Base-by-base conservation (phyloP, 257 asterid genomes). In the Nyctanthes arbortristis region DNA sequence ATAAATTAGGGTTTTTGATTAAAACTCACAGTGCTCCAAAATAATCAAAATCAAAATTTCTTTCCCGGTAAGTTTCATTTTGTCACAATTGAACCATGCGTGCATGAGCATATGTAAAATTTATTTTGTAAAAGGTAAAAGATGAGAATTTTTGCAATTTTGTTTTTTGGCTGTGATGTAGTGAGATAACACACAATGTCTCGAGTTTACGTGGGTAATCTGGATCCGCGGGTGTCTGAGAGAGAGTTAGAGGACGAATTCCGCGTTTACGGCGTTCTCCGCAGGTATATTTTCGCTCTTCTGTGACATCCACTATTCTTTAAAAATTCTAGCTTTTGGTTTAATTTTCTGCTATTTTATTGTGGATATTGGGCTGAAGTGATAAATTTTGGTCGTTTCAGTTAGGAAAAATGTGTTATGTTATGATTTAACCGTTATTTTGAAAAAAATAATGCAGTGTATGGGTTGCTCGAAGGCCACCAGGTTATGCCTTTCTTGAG, bases 391-490 rank as follows among this genome's bases (percentile, higher is more conserved):
- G 30, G 11, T 52, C 7, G 59, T 7, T 22, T 52, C 24, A 24
- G 59, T 52, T 22, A n/a, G 30, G 13, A 22, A 24, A 52, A 24
- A 7, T 52, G 30, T 52, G 59, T 9, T 7, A 22, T 49, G 16
- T 9, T 22, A 2, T 22, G 30, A 1, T 52, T 22, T 52, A 31
- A 24, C 16, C 6, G 10, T 24, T 52, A 2, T 22, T 7, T 8
- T 52, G 59, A 20, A 24, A 52, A n/a, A n/a, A n/a, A 9, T 8
- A 24, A 12, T 62, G 61, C 79, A 87, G 90, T 61, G 93, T 84
- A 10, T 87, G 93, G 93, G 93, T 87, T 52, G 90, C 90, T n/a
- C 75, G 90, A 68, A 78, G 90, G 52, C 88, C 90, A 3, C 93
- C 88, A 8, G 93, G 93, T 60, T 87, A 84, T 80, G 93, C 93